phyloP scores from a whole-genome alignment of 257 asterid genomes.

The Galeopsis tetrahit region DNA sequence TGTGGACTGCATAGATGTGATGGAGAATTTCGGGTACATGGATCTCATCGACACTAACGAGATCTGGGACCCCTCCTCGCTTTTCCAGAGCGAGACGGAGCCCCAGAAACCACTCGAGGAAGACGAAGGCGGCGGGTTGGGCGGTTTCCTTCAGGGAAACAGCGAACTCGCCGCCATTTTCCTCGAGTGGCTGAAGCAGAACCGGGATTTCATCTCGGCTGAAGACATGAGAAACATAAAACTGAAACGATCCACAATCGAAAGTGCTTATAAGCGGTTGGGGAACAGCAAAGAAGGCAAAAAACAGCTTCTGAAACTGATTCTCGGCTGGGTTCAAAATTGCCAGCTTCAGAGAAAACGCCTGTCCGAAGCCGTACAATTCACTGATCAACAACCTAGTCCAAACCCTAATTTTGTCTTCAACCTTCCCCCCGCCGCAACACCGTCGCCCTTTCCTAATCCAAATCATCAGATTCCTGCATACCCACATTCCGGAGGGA shows the following conservation, averaged over 20 bases:
- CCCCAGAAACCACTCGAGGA: slow-evolving; percentile 11
- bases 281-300: slow-evolving; percentile 75
- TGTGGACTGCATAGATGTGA: slow-evolving; percentile 54
- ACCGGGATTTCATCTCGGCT: slow-evolving; percentile 73
- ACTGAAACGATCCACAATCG: slow-evolving; percentile 81
- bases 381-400: slow-evolving; percentile 27
- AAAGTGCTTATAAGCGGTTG: slow-evolving; percentile 69
- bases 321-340: slow-evolving; percentile 85
- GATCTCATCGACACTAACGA: slow-evolving; percentile 71
- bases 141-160: slow-evolving; percentile 56
- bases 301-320: slow-evolving; percentile 70
- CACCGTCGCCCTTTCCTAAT: slow-evolving; percentile 8
- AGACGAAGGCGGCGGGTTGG: slow-evolving; percentile 30
- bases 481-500: slow-evolving; percentile 37
- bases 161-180: slow-evolving; percentile 70
- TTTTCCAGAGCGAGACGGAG: slow-evolving; percentile 50
- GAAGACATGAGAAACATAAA: slow-evolving; percentile 83
- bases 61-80: slow-evolving; percentile 71
- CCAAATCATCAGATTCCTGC: slow-evolving; percentile 36
- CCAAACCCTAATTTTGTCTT: slow-evolving; percentile 38
- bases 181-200: slow-evolving; percentile 86
- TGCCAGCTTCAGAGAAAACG: slow-evolving; percentile 69
- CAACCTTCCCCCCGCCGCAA: slow-evolving; percentile 36
- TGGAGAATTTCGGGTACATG: slow-evolving; percentile 74
- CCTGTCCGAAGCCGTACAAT: slow-evolving; percentile 34